phyloP scores from a whole-genome alignment of 2,329 filamentous ascomycete species.

The Sporothrix variecibatus region DNA sequence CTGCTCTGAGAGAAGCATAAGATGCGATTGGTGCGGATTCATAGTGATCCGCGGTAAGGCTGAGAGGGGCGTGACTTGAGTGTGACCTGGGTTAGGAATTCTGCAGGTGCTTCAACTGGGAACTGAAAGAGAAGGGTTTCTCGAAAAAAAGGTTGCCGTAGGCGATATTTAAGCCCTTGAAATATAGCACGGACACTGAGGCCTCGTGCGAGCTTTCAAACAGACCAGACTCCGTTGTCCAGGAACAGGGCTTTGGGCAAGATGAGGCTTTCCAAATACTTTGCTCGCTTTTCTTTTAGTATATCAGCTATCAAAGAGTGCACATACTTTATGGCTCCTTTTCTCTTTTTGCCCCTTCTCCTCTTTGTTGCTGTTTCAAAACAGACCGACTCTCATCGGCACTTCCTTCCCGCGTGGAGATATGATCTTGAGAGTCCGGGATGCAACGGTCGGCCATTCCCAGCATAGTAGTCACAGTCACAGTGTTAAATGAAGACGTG shows the following conservation, averaged over 20 bases:
- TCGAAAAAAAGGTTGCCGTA: not conserved
- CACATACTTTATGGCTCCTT: not conserved
- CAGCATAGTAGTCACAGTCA: not conserved
- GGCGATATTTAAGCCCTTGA: not conserved
- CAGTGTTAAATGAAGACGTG: not conserved
- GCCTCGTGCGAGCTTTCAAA: slow-evolving; percentile 1
- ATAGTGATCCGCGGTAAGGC: not conserved
- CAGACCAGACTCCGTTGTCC: not conserved
- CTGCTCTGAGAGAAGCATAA: not conserved
- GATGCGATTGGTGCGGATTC: slow-evolving; percentile 14
- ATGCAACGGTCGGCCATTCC: not conserved
- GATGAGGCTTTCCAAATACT: not conserved
- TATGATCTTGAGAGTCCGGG: not conserved
- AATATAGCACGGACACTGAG: not conserved
- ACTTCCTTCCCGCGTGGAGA: not conserved
- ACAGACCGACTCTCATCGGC: not conserved
- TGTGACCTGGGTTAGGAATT: not conserved
- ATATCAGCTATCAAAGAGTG: not conserved
- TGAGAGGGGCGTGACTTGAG: slow-evolving; percentile 3
- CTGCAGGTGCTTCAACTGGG: not conserved
- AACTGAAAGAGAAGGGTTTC: no score
- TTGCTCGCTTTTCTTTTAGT: no score
- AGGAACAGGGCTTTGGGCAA: not conserved
- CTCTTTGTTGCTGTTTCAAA: not conserved
- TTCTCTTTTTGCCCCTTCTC: not conserved